Evolutionary conservation across 139 green algal species (phyloP), one percentile per base, ranked within the genome.

Genomic region (Tetraselmis striata): DNA sequence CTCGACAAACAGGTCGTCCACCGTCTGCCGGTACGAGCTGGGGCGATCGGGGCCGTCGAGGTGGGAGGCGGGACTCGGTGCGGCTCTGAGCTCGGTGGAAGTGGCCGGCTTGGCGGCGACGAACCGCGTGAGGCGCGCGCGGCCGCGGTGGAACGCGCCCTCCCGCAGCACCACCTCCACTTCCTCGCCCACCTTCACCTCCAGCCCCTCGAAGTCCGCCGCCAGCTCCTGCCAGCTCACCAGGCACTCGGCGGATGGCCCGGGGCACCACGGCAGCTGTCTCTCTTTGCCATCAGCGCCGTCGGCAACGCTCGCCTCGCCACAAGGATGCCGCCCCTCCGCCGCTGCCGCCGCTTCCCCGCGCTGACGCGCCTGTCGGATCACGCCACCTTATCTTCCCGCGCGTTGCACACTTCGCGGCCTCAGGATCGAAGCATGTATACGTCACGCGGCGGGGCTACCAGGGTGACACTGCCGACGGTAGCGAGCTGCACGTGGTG

Each of bases 131-230:
- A 77, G 74, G 74, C 25, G 26, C 5, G 74, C 74, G 23, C 26
- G 74, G 74, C 74, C 74, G 74, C 74, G 74, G 74, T 77, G 74
- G 74, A 77, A 77, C 23, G 5, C 26, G n/a, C 74, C 74, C 74
- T 77, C 74, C 5, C 23, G 25, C 22, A 77, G 74, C 74, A 31
- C 74, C 74, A 28, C 74, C 74, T 77, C 74, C 25, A 77, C 74
- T 18, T 77, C 74, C 74, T 29, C 26, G 2, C 26, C 25, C 74
- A 77, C 22, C 26, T 28, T 2, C 74, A 77, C 74, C 74, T 28
- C 23, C 25, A 77, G 74, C 74, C 74, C 74, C 74, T 2, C 2
- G n/a, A 28, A 28, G 2, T 77, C 74, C 22, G n/a, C 74, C 45
- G 45, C 45, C 45, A 77, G 5, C 74, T 77, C 26, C 25, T 77